phyloP scores from a whole-genome alignment of 2,329 filamentous ascomycete genomes.

The Lasiodiplodia sp. region DNA sequence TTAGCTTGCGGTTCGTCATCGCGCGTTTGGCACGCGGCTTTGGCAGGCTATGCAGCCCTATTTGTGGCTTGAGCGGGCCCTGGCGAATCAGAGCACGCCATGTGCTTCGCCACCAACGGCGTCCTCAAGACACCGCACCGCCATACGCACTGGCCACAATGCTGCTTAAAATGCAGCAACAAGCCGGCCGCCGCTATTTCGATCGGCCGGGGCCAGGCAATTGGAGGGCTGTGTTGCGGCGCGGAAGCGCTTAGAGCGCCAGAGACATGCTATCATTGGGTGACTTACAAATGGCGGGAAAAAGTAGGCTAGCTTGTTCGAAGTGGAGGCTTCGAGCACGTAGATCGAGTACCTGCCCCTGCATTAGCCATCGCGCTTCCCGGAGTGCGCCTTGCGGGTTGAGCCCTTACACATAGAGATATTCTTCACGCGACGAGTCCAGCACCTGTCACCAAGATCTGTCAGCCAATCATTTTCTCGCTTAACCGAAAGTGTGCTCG shows the following conservation, averaged over 20 bases:
- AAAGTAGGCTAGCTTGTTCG: slow-evolving; percentile 58
- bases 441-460: slow-evolving; percentile 56
- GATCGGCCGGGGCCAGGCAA: slow-evolving; percentile 1
- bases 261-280: slow-evolving; percentile 8
- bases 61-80: slow-evolving; percentile 23
- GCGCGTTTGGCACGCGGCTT: slow-evolving; percentile 18
- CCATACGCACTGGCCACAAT: slow-evolving; percentile 22
- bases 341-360: slow-evolving; percentile 61
- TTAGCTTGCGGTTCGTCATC: slow-evolving; percentile 34
- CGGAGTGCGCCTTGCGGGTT: slow-evolving; percentile 42
- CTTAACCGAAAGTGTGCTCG: not conserved
- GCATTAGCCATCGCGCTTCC: slow-evolving; percentile 66
- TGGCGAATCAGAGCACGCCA: slow-evolving; percentile 24
- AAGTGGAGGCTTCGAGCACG: slow-evolving; percentile 60
- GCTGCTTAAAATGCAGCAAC: not conserved
- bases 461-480: slow-evolving; percentile 43
- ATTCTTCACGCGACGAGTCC: slow-evolving; percentile 73
- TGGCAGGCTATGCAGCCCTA: slow-evolving; percentile 30
- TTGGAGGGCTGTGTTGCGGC: slow-evolving; percentile 16
- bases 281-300: slow-evolving; percentile 55
- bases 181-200: not conserved
- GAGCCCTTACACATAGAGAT: slow-evolving; percentile 72
- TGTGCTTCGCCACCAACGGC: slow-evolving; percentile 31
- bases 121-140: slow-evolving; percentile 9
- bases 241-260: slow-evolving; percentile 26